Evolutionary conservation across 345 rosid genomes (phyloP).

Genomic region (Arabis alpina): DNA sequence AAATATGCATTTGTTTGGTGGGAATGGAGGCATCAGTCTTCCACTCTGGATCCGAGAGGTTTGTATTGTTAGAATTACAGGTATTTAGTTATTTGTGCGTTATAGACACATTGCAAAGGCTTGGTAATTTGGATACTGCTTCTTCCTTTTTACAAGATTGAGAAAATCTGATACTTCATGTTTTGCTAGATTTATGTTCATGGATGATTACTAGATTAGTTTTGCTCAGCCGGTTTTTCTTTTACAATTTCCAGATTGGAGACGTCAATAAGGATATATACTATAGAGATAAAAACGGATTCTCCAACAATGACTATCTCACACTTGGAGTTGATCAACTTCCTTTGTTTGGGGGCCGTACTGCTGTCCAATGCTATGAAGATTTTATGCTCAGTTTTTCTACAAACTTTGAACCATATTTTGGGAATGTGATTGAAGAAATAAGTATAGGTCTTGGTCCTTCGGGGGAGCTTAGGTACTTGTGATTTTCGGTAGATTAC

Average conservation of each 20-base stretch:
- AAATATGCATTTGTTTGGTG: conserved; percentile 49
- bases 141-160: conserved; percentile 11
- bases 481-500: conserved; percentile 26
- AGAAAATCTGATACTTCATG: conserved; percentile 9
- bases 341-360: conserved; percentile 63
- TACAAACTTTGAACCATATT: conserved; percentile 50
- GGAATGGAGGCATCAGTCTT: conserved; percentile 60
- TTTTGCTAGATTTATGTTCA: not conserved
- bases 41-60: conserved; percentile 74
- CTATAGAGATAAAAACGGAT: conserved; percentile 60
- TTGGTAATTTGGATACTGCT: conserved; percentile 20
- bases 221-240: conserved; percentile 15
- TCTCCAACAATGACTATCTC: conserved; percentile 65
- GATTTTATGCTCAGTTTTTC: conserved; percentile 64
- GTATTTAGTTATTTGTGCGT: conserved; percentile 36
- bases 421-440: conserved; percentile 69
- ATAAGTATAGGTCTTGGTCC: conserved; percentile 76
- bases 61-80: conserved; percentile 34
- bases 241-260: conserved; percentile 54
- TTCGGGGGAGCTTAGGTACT: conserved; percentile 69
- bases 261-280: conserved; percentile 60
- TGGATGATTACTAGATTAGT: conserved; percentile 20
- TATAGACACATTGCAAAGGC: conserved; percentile 13
- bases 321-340: conserved; percentile 71
- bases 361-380: conserved; percentile 72